Evolutionary conservation across 1,139 yeast genomes (phyloP), one percentile per base, ranked within the genome.

Genomic region (Trichomonascaceae sp.): DNA sequence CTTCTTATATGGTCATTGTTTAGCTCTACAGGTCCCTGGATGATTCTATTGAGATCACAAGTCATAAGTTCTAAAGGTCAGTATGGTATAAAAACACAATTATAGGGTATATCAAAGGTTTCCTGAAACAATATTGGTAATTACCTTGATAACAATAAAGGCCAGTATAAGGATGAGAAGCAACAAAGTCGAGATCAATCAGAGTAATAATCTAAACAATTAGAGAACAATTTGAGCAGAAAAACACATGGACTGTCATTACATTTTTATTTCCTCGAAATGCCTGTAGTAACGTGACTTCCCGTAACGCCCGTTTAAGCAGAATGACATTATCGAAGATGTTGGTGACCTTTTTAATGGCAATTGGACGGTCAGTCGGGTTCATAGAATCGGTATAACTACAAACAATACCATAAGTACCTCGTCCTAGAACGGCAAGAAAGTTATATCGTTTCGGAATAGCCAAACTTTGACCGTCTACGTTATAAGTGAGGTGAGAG

Each of bases 391-490:
- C 91, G 17, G 78, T 64, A 0, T 93, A 95, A 2, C 87, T 80
- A 62, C 95, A 87, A 8, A 90, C 98, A 0, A 85, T 82, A 1
- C 98, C 97, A 66, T 89, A 90, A 0, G 96, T 85, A 0, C 98
- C 98, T 63, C 83, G 83, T 0, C 97, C 97, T 48, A 90, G 74
- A 0, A 84, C 74, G 48, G 75, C 72, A 24, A 78, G 70, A 4
- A 88, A 76, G 52, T 77, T 74, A 69, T 88, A 90, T 49, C 88
- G 73, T 1, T 79, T 70, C 57, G 85, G 85, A 47, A 88, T 75
- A 44, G 82, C 81, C 67, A 90, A 13, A 13, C 17, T n/a, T 87
- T 15, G 55, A 45, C 45, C 53, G 32, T 19, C 47, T 32, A 13
- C 52, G 54, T 13, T 27, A 49, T 9, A 50, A 46, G 43, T 39